Conservation (phyloP, 352 stramenopile genomes). For the Globisporangium takayamanum region DNA sequence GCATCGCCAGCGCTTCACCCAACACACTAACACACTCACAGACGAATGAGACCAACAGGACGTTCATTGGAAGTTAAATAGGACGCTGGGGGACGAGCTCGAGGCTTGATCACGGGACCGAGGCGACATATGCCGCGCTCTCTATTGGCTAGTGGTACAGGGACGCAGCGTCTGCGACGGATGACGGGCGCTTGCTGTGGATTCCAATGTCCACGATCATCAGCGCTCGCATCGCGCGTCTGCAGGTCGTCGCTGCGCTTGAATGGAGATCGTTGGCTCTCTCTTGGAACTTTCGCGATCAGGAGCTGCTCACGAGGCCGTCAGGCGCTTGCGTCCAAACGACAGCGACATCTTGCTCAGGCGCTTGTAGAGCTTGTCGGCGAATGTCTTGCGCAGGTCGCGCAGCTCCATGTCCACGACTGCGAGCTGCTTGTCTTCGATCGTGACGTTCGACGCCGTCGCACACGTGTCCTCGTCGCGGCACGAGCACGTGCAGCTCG, state of each 20-base stretch:
- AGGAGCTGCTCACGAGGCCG: slow-evolving; percentile 7
- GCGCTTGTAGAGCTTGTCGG: slow-evolving; percentile 47
- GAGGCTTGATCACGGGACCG: no score
- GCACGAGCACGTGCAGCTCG: slow-evolving; percentile 44
- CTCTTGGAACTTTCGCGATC: no score
- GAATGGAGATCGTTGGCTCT: background rate
- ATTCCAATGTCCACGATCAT: slow-evolving; percentile 15
- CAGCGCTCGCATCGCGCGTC: background rate
- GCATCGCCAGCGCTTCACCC: background rate
- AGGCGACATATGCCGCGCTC: background rate
- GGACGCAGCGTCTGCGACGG: background rate
- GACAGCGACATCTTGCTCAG: slow-evolving; percentile 38
- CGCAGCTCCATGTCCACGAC: slow-evolving; percentile 62
- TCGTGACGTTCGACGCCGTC: slow-evolving; percentile 42
- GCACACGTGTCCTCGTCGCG: slow-evolving; percentile 29
- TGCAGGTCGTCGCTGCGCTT: background rate
- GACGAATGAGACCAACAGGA: background rate
- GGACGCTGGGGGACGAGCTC: background rate
- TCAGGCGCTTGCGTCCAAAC: slow-evolving; percentile 22
- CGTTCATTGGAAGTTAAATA: background rate
- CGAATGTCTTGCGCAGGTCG: slow-evolving; percentile 53
- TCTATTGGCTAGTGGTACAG: slow-evolving; percentile 16
- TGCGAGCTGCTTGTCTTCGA: slow-evolving; percentile 59
- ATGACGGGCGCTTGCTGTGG: slow-evolving; percentile 1
- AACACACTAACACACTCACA: background rate